Evolutionary conservation across 345 rosid genomes (phyloP).

Genomic region (Salix brachista): DNA sequence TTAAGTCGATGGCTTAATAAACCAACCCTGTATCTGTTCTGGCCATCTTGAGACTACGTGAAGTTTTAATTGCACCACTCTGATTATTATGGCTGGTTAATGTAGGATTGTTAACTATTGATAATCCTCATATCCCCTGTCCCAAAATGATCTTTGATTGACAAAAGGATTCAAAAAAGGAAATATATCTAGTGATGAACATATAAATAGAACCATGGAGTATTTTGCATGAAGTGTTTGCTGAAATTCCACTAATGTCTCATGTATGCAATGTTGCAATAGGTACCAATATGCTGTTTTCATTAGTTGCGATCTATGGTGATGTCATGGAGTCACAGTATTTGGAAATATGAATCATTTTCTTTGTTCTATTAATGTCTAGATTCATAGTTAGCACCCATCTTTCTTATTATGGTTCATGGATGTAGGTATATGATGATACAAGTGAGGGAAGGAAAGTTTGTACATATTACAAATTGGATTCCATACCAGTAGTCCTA

Average conservation of each 20-base stretch:
- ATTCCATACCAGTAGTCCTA: conserved; percentile 81
- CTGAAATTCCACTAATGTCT: not conserved
- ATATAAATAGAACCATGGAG: not conserved
- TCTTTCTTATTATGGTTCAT: conserved; percentile 3
- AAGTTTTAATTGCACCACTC: not conserved
- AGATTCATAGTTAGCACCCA: not conserved
- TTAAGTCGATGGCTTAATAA: not conserved
- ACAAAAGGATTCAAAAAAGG: not conserved
- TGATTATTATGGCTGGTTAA: not conserved
- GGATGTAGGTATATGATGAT: conserved; percentile 73
- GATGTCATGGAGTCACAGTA: not conserved
- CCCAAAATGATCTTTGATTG: not conserved
- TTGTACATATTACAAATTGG: conserved; percentile 81
- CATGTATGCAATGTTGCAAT: not conserved
- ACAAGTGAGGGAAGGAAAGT: conserved; percentile 90
- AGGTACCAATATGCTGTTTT: not conserved
- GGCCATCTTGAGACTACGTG: not conserved
- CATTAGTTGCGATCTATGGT: not conserved
- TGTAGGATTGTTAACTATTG: not conserved
- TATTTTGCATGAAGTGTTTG: not conserved
- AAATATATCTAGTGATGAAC: not conserved
- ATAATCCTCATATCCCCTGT: not conserved
- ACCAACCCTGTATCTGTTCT: not conserved
- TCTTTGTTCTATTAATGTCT: not conserved
- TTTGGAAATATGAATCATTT: not conserved